Percentiles rank a stretch among this genome's conserved stretches.
phyloP scores from a whole-genome alignment of 345 rosid genomes.

The Rubroshorea leprosula region DNA sequence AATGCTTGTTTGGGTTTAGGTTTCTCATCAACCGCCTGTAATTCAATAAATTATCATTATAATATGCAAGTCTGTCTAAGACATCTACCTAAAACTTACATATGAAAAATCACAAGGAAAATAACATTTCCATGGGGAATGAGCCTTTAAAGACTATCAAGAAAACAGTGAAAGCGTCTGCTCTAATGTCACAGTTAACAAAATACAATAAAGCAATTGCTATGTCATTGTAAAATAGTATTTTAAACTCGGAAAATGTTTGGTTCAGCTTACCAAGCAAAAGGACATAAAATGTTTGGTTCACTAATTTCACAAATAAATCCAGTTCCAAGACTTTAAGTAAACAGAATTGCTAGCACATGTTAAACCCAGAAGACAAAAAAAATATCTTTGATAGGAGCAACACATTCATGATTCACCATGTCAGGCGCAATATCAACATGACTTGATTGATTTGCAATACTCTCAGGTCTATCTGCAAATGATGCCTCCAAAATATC shows the following conservation, averaged over 20 bases:
- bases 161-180: background rate
- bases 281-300: background rate
- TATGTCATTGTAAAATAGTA: background rate
- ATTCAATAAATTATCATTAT: conserved; percentile 7
- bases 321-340: background rate
- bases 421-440: conserved; percentile 16
- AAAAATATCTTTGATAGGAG: background rate
- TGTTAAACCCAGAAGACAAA: background rate
- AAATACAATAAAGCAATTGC: background rate
- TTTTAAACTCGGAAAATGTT: background rate
- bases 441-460: conserved; percentile 25
- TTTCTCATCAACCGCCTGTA: conserved; percentile 32
- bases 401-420: conserved; percentile 21
- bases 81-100: background rate
- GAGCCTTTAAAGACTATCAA: background rate
- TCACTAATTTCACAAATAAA: background rate
- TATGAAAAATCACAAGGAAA: conserved; percentile 3
- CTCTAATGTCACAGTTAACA: background rate
- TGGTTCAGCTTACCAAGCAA: background rate
- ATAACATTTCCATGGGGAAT: background rate
- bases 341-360: background rate
- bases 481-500: conserved; percentile 17
- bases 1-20: conserved; percentile 29
- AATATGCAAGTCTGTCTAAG: conserved; percentile 3
- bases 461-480: conserved; percentile 23